Percentiles rank a stretch among this genome's conserved stretches.
Evolutionary conservation across 2,329 filamentous ascomycete species (phyloP).

Genomic region (Cryphonectria japonica): DNA sequence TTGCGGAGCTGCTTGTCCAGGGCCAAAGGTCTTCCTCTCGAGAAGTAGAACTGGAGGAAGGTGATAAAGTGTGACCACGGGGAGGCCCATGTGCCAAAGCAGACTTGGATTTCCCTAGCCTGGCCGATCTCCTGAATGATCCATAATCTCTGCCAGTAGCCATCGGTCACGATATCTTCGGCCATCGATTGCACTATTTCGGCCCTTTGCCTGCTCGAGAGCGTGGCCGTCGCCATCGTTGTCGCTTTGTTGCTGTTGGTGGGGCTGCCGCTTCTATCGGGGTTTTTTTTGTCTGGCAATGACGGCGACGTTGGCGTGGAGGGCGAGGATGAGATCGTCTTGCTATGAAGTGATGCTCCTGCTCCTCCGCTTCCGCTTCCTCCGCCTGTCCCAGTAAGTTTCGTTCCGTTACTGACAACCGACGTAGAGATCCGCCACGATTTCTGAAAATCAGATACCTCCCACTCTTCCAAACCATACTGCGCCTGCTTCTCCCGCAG

Average conservation of each 20-base stretch:
- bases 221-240: neutral
- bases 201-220: neutral
- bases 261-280: neutral
- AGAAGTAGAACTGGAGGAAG: conserved; percentile 24
- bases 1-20: conserved; percentile 30
- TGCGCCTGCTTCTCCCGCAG: neutral
- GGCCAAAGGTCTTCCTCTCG: conserved; percentile 24
- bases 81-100: conserved; percentile 30
- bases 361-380: neutral
- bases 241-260: neutral
- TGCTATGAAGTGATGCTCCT: neutral
- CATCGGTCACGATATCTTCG: neutral
- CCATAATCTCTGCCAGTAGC: conserved; percentile 25
- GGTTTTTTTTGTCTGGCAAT: neutral
- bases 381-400: too few species aligned
- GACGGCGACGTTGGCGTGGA: too few species aligned
- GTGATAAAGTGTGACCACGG: conserved; percentile 31
- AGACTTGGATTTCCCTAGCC: conserved; percentile 33
- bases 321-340: neutral
- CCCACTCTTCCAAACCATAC: neutral
- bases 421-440: neutral
- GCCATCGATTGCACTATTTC: neutral
- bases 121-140: conserved; percentile 37
- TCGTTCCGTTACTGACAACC: neutral
- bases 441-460: neutral